Evolutionary conservation across 2,329 filamentous ascomycete genomes (phyloP).

Genomic region (Fusarium staphyleae): DNA sequence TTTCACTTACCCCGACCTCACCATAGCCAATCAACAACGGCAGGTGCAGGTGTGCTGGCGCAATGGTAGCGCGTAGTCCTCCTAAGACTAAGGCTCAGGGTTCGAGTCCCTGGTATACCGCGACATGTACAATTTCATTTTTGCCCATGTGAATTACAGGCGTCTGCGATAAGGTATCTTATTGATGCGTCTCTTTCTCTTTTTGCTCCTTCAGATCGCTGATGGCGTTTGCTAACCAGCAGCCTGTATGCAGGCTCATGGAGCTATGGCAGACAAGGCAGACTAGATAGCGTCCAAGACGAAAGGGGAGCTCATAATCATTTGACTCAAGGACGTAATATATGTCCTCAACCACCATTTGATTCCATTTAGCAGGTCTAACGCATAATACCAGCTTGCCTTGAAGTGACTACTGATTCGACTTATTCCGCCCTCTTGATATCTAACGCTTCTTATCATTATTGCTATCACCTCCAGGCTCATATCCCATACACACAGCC

Average conservation of each 20-base stretch:
- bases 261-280: no score
- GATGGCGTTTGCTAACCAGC: no score
- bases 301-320: no score
- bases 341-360: no score
- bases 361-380: no score
- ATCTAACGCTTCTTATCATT: not conserved
- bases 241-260: no score
- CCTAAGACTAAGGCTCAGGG: slow-evolving; percentile 52
- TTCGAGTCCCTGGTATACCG: slow-evolving; percentile 51
- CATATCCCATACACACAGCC: slow-evolving; percentile 67
- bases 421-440: no score
- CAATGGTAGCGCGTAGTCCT: slow-evolving; percentile 51
- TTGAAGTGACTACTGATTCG: no score
- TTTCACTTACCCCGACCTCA: not conserved
- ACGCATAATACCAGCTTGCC: no score
- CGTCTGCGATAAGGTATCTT: not conserved
- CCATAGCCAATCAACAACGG: slow-evolving; percentile 32
- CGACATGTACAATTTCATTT: not conserved
- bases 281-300: no score
- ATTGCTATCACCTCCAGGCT: slow-evolving; percentile 12
- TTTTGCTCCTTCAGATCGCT: no score
- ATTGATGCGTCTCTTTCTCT: not conserved
- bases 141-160: not conserved
- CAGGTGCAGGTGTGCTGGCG: slow-evolving; percentile 44
- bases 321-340: no score